Evolutionary conservation across 441 rosid species (phyloP).

Genomic region (Hura crepitans): DNA sequence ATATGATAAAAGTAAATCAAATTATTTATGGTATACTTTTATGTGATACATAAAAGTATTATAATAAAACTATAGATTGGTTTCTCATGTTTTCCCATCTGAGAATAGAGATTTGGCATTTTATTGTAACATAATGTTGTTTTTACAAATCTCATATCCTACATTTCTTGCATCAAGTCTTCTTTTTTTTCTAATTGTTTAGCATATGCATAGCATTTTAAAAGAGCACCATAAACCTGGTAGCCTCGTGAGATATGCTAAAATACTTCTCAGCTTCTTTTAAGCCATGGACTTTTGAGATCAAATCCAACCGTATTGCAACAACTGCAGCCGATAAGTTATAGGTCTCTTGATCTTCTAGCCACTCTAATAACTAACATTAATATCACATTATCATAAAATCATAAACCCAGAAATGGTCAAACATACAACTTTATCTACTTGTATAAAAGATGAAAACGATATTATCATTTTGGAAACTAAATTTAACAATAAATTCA

Average conservation of each 20-base stretch:
- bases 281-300: slow-evolving; percentile 38
- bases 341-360: slow-evolving; percentile 24
- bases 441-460: too few species aligned
- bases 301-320: slow-evolving; percentile 43
- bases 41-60: too few species aligned
- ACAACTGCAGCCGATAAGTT: slow-evolving; percentile 23
- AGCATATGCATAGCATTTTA: slow-evolving; percentile 34
- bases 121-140: slow-evolving; percentile 31
- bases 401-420: not conserved
- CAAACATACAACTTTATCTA: not conserved
- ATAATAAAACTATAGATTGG: too few species aligned
- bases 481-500: too few species aligned
- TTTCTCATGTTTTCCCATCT: slow-evolving; percentile 33
- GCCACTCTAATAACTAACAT: slow-evolving; percentile 41
- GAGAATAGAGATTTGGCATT: slow-evolving; percentile 35
- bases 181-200: slow-evolving; percentile 40
- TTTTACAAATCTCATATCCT: slow-evolving; percentile 26
- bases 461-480: too few species aligned
- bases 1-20: too few species aligned
- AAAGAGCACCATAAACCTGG: slow-evolving; percentile 39
- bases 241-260: slow-evolving; percentile 23
- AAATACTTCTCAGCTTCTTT: slow-evolving; percentile 42
- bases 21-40: too few species aligned
- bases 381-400: not conserved
- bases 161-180: slow-evolving; percentile 33